Evolutionary conservation across 495 filamentous ascomycete species (phyloP), one percentile per base, ranked within the genome.

Genomic region (Hypoxylon crocopeplum): DNA sequence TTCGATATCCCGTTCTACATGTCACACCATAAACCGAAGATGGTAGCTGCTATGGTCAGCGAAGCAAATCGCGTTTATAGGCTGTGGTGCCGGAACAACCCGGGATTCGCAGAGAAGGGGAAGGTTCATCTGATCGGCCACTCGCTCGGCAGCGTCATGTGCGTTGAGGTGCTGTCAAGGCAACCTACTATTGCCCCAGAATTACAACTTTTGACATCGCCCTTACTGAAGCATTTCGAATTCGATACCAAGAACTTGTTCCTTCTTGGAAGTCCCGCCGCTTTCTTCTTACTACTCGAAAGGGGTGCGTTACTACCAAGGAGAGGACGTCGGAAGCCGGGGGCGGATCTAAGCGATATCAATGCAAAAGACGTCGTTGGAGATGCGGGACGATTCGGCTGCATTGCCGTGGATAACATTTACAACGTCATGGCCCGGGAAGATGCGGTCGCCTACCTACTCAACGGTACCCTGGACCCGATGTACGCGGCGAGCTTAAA

Each of bases 1-100:
- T 85, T 97, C 4, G 94, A 98, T 68, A 91, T 98, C 27, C 94
- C 94, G 0, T 97, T 96, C 64, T 98, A 98, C 72, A 84, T 98
- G 58, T 97, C 93, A 1, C 89, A 94, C 62, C 94, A 97, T 72
- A 94, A 97, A 62, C 85, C 88, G 1, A 96, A 91, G 73, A 98
- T 98, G 92, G 87, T 96, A 21, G 81, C 86, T 47, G 93, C 93
- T 1, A 86, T 97, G 17, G 86, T 93, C n/a, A 79, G 77, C 64
- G 94, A 98, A 73, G 94, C 94, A 1, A 98, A 98, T 63, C 84
- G 94, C 1, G 88, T 98, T 3, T 97, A 93, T 67, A 84, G 89
- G 6, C 81, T 98, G 2, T 98, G 94, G 94, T 96, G 91, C 62
- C 79, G 79, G 30, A 95, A 97, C 67, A 97, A 98, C 60, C 88